These are phyloP conservation scores for Fimicolochytrium jonesii DNA, from an alignment of 192 early-diverging fungal species.

Conservation along the genomic window DNA sequence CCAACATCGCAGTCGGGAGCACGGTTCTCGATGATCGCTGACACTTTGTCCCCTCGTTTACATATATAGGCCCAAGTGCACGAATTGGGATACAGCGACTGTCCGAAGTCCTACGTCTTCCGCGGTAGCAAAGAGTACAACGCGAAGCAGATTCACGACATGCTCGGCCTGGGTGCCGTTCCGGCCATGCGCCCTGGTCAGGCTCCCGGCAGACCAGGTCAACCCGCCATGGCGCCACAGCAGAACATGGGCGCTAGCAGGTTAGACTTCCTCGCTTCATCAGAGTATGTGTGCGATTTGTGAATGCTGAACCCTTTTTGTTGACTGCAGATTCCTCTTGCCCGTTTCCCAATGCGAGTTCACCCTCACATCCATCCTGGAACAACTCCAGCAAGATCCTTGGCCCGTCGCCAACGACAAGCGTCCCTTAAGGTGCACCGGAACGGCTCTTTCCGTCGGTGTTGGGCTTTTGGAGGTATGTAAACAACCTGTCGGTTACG, in stretches of 20 bases:
- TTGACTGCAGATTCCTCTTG: conserved; percentile 69
- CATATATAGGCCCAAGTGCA: conserved; percentile 96
- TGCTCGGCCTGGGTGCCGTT: conserved; percentile 75
- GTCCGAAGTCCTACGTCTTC: conserved; percentile 97
- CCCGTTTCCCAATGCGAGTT: conserved; percentile 95
- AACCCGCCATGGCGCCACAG: conserved; percentile 19
- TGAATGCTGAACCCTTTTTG: no score
- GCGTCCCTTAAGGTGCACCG: conserved; percentile 89
- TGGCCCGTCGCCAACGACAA: conserved; percentile 91
- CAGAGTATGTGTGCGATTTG: no score
- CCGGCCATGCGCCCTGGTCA: conserved; percentile 47
- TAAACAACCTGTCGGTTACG: neutral
- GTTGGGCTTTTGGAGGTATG: conserved; percentile 81
- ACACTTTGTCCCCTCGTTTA: no score
- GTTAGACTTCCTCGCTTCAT: conserved; percentile 32
- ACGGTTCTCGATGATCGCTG: no score
- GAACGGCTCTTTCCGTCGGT: conserved; percentile 89
- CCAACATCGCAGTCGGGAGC: no score
- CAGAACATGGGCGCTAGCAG: conserved; percentile 46
- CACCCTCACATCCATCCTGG: conserved; percentile 86
- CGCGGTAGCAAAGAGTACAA: conserved; percentile 95
- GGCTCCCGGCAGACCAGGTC: conserved; percentile 28
- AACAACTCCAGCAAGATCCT: conserved; percentile 96
- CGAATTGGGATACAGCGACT: conserved; percentile 92
- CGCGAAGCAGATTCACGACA: conserved; percentile 92